A percentile compares a stretch with the other conserved stretches of the same genome.
Evolutionary conservation across 2,329 filamentous ascomycete species (phyloP).

Genomic region (Trichoderma lentiforme): DNA sequence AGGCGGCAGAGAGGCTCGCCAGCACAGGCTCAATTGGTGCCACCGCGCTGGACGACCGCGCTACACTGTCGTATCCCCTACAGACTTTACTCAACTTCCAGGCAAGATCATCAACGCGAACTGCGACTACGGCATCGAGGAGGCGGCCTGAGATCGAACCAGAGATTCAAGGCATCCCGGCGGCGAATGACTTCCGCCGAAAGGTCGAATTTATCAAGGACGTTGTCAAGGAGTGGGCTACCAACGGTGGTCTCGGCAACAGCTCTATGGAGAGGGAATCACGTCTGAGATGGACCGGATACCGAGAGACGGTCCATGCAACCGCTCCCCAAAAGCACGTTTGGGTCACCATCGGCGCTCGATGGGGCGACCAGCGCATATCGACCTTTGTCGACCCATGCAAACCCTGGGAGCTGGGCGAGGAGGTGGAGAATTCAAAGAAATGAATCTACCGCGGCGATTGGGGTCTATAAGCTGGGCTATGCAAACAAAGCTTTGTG

Average conservation of each 20-base stretch:
- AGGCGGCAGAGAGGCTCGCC: conserved; percentile 64
- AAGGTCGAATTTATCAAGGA: conserved; percentile 72
- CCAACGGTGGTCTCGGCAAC: conserved; percentile 67
- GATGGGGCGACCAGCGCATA: conserved; percentile 55
- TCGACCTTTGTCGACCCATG: conserved; percentile 55
- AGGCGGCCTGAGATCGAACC: conserved; percentile 59
- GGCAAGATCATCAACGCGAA: conserved; percentile 41
- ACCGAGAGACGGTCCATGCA: conserved; percentile 52
- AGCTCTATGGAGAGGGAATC: conserved; percentile 55
- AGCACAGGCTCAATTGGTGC: conserved; percentile 65
- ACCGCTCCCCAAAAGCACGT: conserved; percentile 59
- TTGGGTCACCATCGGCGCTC: conserved; percentile 65
- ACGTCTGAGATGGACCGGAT: conserved; percentile 57
- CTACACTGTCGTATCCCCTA: conserved; percentile 67
- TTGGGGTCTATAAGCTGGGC: neutral
- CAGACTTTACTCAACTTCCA: conserved; percentile 71
- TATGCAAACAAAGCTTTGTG: neutral
- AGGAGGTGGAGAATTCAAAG: conserved; percentile 45
- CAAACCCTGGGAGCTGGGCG: conserved; percentile 51
- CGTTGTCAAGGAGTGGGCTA: conserved; percentile 68
- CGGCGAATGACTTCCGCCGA: conserved; percentile 67
- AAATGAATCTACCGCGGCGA: conserved; percentile 24
- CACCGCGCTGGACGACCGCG: conserved; percentile 66
- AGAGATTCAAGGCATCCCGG: conserved; percentile 61
- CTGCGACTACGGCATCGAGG: conserved; percentile 46